These are phyloP conservation scores for Crepidotus variabilis DNA, from an alignment of 768 basidiomycete species.

Conservation along the genomic window DNA sequence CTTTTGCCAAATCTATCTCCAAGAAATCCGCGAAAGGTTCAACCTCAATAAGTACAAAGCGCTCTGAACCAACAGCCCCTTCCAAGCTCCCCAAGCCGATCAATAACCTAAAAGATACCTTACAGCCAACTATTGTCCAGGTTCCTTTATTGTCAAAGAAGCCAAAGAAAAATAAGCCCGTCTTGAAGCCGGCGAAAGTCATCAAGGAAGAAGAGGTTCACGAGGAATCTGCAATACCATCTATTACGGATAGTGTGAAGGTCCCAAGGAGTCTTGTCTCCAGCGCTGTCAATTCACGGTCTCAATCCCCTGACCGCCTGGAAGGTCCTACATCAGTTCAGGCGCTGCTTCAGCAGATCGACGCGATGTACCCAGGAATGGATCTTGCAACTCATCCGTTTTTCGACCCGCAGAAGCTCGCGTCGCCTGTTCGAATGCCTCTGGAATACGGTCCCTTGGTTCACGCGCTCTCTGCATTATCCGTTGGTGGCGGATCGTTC, in stretches of 20 bases:
- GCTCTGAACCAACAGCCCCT: conserved; percentile 8
- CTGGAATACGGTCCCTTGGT: conserved; percentile 83
- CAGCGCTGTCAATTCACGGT: conserved; percentile 54
- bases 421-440: conserved; percentile 75
- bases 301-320: conserved; percentile 56
- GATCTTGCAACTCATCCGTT: conserved; percentile 69
- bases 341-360: conserved; percentile 67
- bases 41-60: neutral
- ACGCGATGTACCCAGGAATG: conserved; percentile 56
- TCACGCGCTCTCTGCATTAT: conserved; percentile 81
- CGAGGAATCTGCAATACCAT: conserved; percentile 37
- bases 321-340: conserved; percentile 48
- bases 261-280: conserved; percentile 35
- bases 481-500: conserved; percentile 82
- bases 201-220: conserved; percentile 58
- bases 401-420: conserved; percentile 69
- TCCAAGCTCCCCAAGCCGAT: neutral
- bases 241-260: conserved; percentile 44
- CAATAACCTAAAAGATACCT: neutral
- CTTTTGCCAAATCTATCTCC: neutral
- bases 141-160: conserved; percentile 77
- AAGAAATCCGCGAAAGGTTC: conserved; percentile 8
- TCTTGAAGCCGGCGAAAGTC: conserved; percentile 52
- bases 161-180: conserved; percentile 78
- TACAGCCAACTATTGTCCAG: conserved; percentile 36